Conservation (phyloP, 192 early-diverging fungal genomes). For the Entophlyctis helioformis region DNA sequence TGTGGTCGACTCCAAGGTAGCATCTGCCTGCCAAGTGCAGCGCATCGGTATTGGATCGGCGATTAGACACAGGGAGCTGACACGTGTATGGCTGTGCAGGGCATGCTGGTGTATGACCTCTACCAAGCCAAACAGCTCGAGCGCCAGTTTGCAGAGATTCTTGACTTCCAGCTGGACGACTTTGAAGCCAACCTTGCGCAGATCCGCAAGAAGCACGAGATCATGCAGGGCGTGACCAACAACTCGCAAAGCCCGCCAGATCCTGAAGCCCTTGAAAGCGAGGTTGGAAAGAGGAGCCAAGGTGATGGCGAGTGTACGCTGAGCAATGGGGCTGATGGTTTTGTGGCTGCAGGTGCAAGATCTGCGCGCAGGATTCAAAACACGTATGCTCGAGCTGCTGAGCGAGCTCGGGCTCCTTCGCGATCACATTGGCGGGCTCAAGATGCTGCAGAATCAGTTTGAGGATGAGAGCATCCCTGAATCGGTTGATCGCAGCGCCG, state of each 20-base stretch:
- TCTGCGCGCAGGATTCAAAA: conserved; percentile 16
- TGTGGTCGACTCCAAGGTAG: conserved; percentile 20
- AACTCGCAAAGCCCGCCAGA: too few species aligned
- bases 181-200: conserved; percentile 29
- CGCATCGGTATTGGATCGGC: too few species aligned
- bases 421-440: conserved; percentile 1
- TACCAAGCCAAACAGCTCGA: conserved; percentile 27
- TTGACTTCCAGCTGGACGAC: conserved; percentile 34
- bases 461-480: conserved; percentile 25
- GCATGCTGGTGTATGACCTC: conserved; percentile 30
- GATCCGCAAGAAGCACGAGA: conserved; percentile 26
- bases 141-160: conserved; percentile 31
- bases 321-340: too few species aligned
- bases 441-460: conserved; percentile 16
- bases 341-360: conserved; percentile 21
- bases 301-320: too few species aligned
- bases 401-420: conserved; percentile 25
- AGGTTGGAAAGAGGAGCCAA: too few species aligned
- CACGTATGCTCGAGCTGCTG: conserved; percentile 18
- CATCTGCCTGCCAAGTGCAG: too few species aligned
- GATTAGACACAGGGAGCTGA: too few species aligned
- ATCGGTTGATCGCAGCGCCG: conserved; percentile 15
- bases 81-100: conserved; percentile 4
- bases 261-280: too few species aligned
- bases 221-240: conserved; percentile 16